A percentile compares a stretch with the other conserved stretches of the same genome.
phyloP scores from a whole-genome alignment of 2,329 filamentous ascomycete species.

The Pseudopithomyces chartarum region DNA sequence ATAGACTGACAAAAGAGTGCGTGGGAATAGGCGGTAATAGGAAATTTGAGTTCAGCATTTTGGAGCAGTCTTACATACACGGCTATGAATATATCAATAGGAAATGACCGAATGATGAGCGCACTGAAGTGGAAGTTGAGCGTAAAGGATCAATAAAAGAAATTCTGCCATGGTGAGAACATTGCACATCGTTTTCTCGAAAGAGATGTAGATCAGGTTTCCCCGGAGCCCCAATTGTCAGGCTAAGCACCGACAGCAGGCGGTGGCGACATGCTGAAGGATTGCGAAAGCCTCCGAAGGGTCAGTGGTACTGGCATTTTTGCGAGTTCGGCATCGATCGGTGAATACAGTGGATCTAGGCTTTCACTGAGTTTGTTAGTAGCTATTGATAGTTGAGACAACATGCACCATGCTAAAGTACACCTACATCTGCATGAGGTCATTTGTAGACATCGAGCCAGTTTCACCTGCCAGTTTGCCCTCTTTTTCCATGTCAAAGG shows the following conservation, averaged over 20 bases:
- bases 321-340: slow-evolving; percentile 17
- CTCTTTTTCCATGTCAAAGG: slow-evolving; percentile 29
- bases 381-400: slow-evolving; percentile 2
- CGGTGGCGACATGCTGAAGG: slow-evolving; percentile 22
- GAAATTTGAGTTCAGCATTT: not conserved
- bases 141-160: not conserved
- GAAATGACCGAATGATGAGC: not conserved
- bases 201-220: not conserved
- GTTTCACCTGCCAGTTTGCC: slow-evolving; percentile 16
- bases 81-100: not conserved
- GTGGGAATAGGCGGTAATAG: not conserved
- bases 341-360: slow-evolving; percentile 35
- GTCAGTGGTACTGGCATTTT: slow-evolving; percentile 27
- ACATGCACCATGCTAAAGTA: not conserved
- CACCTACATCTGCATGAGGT: slow-evolving; percentile 36
- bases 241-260: slow-evolving; percentile 15
- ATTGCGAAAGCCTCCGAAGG: slow-evolving; percentile 26
- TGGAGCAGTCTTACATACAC: slow-evolving; percentile 3
- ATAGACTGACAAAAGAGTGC: not conserved
- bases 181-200: not conserved
- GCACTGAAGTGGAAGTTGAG: not conserved
- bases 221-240: not conserved
- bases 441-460: slow-evolving; percentile 10
- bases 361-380: slow-evolving; percentile 25
- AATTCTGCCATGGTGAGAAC: not conserved